These are phyloP conservation scores for Gremmenia infestans DNA, from an alignment of 2,329 filamentous ascomycete genomes.

Conservation along the genomic window DNA sequence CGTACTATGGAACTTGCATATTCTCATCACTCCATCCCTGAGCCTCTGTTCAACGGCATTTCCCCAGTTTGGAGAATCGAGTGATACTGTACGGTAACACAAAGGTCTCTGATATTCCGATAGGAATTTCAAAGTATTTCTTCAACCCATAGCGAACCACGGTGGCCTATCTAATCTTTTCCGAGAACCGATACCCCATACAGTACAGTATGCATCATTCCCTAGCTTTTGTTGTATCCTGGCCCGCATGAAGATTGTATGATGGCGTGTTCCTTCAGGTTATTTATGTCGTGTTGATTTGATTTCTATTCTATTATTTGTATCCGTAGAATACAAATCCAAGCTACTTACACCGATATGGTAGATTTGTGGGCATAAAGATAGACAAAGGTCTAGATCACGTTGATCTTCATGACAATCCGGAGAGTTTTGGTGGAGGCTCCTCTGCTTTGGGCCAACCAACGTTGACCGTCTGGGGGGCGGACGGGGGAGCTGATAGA, in stretches of 20 bases:
- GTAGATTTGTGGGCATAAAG: neutral
- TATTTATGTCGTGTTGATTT: neutral
- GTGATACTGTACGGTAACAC: neutral
- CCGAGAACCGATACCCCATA: neutral
- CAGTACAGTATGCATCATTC: neutral
- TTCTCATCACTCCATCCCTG: neutral
- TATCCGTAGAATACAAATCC: neutral
- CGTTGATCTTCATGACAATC: neutral
- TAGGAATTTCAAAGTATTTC: neutral
- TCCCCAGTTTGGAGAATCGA: neutral
- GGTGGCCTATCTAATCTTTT: neutral
- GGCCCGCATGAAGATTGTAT: neutral
- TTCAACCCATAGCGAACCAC: neutral
- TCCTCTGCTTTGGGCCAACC: neutral
- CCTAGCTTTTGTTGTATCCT: neutral
- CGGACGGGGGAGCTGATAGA: neutral
- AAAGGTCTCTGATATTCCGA: neutral
- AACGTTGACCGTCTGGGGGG: neutral
- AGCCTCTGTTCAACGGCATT: neutral
- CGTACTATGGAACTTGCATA: too few species aligned
- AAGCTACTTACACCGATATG: neutral
- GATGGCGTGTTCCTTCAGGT: neutral
- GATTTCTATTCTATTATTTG: neutral
- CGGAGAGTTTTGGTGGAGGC: conserved; percentile 7
- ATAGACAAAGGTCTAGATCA: neutral